These are phyloP conservation scores for Candolleomyces aberdarensis DNA, from an alignment of 768 basidiomycete genomes.

Conservation along the genomic window DNA sequence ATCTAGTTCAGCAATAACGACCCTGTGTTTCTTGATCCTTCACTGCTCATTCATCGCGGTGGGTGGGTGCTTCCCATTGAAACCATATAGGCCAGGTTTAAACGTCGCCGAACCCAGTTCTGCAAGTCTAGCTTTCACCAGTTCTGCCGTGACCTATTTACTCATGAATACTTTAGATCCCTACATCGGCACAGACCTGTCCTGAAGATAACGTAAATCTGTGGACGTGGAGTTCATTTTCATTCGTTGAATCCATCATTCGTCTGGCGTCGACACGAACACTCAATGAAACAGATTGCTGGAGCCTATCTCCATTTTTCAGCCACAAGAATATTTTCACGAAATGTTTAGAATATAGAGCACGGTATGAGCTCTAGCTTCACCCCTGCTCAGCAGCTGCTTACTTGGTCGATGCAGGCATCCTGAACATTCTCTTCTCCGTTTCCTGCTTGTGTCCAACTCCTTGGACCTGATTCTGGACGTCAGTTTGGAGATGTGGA, in stretches of 20 bases:
- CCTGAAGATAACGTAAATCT: constrained; percentile 65
- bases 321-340: constrained; percentile 63
- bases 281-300: constrained; percentile 50
- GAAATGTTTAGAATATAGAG: constrained; percentile 55
- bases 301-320: constrained; percentile 66
- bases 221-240: constrained; percentile 65
- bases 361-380: constrained; percentile 25
- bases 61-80: constrained; percentile 57
- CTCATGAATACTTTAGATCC: constrained; percentile 31
- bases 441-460: constrained; percentile 63
- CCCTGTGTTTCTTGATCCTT: constrained; percentile 28
- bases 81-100: constrained; percentile 37
- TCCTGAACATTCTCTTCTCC: constrained; percentile 54
- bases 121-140: constrained; percentile 29
- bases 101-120: constrained; percentile 49
- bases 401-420: constrained; percentile 30
- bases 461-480: constrained; percentile 67
- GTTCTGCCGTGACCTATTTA: background rate
- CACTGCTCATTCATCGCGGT: constrained; percentile 42
- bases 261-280: constrained; percentile 48
- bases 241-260: constrained; percentile 63
- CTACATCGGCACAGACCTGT: constrained; percentile 46
- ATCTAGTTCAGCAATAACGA: constrained; percentile 8
- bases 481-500: constrained; percentile 56
- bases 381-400: background rate